phyloP scores from a whole-genome alignment of 352 stramenopile genomes.

The Plasmopara viticola region DNA sequence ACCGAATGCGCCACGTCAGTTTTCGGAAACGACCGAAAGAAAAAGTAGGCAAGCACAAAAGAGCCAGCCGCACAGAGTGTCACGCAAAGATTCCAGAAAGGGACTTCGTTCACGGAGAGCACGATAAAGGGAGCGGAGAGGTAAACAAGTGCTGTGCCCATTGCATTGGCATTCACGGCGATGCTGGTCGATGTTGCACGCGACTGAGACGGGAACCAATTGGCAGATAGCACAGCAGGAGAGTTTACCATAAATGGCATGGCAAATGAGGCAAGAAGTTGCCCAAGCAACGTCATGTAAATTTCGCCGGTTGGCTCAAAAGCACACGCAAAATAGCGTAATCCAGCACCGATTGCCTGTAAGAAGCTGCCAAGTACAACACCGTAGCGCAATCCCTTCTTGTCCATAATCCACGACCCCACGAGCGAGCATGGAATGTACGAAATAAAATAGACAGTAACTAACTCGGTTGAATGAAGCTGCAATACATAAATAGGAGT shows the following conservation, averaged over 20 bases:
- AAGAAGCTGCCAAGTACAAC: constrained; percentile 53
- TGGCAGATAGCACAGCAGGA: constrained; percentile 57
- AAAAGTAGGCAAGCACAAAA: constrained; percentile 21
- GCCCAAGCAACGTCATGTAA: constrained; percentile 44
- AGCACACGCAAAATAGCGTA: constrained; percentile 42
- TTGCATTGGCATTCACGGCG: constrained; percentile 66
- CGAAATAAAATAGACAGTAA: constrained; percentile 73
- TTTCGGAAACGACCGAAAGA: constrained; percentile 45
- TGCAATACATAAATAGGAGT: constrained; percentile 2
- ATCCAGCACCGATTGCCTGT: constrained; percentile 37
- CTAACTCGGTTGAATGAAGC: constrained; percentile 65
- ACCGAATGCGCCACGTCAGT: constrained; percentile 36
- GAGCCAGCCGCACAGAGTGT: constrained; percentile 25
- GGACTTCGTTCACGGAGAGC: constrained; percentile 24
- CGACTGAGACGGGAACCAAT: constrained; percentile 66
- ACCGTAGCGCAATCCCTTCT: constrained; percentile 57
- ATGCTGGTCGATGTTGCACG: constrained; percentile 64
- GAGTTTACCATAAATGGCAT: constrained; percentile 88
- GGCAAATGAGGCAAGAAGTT: constrained; percentile 54
- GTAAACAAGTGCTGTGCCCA: constrained; percentile 63
- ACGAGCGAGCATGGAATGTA: constrained; percentile 79
- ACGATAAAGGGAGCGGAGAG: constrained; percentile 49
- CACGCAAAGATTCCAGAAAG: constrained; percentile 43
- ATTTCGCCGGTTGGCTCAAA: constrained; percentile 21
- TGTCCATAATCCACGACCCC: constrained; percentile 78